Conservation (phyloP, 257 asterid species). For the Przewalskia tangutica region DNA sequence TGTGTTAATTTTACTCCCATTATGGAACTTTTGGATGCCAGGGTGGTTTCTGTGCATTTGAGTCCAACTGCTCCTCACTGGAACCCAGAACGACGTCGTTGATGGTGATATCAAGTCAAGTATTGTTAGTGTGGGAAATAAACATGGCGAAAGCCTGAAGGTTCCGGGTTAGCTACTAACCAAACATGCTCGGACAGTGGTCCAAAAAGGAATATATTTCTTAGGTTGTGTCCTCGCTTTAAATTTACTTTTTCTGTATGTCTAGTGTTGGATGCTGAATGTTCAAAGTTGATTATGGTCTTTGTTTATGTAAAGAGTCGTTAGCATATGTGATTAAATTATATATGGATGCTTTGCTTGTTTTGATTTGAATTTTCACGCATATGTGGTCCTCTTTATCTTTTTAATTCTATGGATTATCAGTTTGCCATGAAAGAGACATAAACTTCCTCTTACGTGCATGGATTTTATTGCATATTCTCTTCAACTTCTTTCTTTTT, state of each 20-base stretch:
- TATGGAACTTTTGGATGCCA: constrained; percentile 55
- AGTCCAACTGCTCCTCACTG: constrained; percentile 61
- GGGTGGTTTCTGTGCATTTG: constrained; percentile 49
- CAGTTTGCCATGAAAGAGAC: neutral
- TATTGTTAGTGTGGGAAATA: neutral
- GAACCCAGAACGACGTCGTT: constrained; percentile 42
- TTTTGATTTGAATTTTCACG: neutral
- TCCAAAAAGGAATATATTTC: constrained; percentile 11
- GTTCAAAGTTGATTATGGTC: constrained; percentile 7
- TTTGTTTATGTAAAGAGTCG: constrained; percentile 3
- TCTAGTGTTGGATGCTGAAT: constrained; percentile 11
- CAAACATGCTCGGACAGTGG: constrained; percentile 18
- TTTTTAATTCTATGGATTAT: neutral
- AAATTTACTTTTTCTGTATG: neutral
- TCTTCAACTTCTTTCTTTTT: neutral
- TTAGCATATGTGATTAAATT: neutral
- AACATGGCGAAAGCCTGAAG: neutral
- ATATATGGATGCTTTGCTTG: neutral
- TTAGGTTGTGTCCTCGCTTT: neutral
- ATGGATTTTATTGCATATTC: neutral
- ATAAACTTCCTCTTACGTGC: neutral
- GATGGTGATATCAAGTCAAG: neutral
- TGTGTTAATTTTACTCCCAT: constrained; percentile 64
- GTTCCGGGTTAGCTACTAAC: constrained; percentile 10
- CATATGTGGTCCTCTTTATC: neutral